Evolutionary conservation across 257 asterid species (phyloP).

Genomic region (Mitragyna speciosa): DNA sequence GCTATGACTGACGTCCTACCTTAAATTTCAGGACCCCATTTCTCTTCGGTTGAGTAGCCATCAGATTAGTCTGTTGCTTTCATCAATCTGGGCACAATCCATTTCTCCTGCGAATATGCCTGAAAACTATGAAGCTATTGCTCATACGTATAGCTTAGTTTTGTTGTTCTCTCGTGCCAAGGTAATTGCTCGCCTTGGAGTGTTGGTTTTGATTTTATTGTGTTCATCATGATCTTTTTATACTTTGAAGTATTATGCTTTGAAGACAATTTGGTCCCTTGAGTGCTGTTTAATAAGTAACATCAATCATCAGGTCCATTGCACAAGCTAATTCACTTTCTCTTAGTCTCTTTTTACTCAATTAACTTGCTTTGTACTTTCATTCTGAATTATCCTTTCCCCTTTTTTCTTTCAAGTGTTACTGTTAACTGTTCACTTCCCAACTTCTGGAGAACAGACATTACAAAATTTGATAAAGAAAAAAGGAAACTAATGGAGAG

Average conservation of each 20-base stretch:
- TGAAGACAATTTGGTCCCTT: not conserved
- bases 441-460: not conserved
- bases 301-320: not conserved
- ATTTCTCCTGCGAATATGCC: slow-evolving; percentile 80
- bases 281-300: not conserved
- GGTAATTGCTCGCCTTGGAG: slow-evolving; percentile 43
- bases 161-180: slow-evolving; percentile 83
- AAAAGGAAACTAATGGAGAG: not conserved
- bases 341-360: not conserved
- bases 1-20: slow-evolving; percentile 3
- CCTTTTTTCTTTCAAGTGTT: not conserved
- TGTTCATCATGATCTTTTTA: not conserved
- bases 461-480: no score
- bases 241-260: not conserved
- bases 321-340: not conserved
- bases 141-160: slow-evolving; percentile 87
- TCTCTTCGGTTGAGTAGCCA: slow-evolving; percentile 91
- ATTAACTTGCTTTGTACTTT: slow-evolving; percentile 1
- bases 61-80: slow-evolving; percentile 75
- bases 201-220: not conserved
- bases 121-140: slow-evolving; percentile 91
- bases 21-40: slow-evolving; percentile 54
- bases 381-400: not conserved
- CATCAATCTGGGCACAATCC: slow-evolving; percentile 87
- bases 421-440: not conserved